Evolutionary conservation across 495 filamentous ascomycete genomes (phyloP), one percentile per base, ranked within the genome.

Genomic region (Pseudotulostoma volvatum): DNA sequence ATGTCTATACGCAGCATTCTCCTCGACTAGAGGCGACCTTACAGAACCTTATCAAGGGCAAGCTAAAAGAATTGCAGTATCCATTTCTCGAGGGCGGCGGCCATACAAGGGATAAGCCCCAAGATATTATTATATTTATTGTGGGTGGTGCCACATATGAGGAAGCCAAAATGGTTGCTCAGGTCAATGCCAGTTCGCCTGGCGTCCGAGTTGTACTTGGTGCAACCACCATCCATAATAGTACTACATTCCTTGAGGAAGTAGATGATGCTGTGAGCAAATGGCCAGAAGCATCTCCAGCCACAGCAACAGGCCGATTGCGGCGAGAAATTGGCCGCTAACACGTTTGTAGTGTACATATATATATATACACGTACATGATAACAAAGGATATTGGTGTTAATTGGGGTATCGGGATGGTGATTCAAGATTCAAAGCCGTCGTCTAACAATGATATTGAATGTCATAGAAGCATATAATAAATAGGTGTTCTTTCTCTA

Each of bases 1-100:
- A 97, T 47, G 90, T 97, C 15, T 97, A 96, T 55, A 97, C 90
- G 0, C 92, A 96, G 56, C 90, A 97, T 57, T 90, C 86, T 1
- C 87, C 90, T 0, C 68, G 83, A 33, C 55, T 97, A 33, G 86
- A 94, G 56, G 71, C 73, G 7, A 94, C 84, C 1, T 61, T 97
- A 7, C 84, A 93, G 50, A 86, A 90, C 46, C 63, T 96, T 11
- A 84, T 95, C 61, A 93, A 93, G 49, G 90, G 88, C 8, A 73
- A 81, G 40, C 59, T 97, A 35, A 76, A 74, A 44, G 81, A 88
- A 48, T 68, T 81, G 37, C 76, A 84, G 37, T 93, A 93, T 48
- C 90, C 90, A 0, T 96, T 94, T 54, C 68, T 95, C 0, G 90
- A 96, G 40, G 84, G 84, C 13, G 78, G 80, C 11, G 78, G 76